Conservation (phyloP, 1,284 basidiomycete species). For the Meripilus lineatus region DNA sequence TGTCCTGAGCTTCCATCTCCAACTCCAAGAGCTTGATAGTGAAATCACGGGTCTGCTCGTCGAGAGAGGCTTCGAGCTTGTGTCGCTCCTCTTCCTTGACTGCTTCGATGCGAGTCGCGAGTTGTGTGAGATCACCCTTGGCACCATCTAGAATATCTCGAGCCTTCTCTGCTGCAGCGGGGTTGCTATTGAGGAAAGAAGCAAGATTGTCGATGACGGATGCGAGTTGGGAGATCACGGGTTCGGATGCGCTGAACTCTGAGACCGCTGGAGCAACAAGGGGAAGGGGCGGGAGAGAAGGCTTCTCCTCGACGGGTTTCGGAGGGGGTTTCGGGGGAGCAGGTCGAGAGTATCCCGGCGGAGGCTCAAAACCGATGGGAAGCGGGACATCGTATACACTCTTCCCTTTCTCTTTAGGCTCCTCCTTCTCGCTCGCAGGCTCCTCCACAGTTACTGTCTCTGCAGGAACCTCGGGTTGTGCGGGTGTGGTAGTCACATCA, state of each 20-base stretch:
- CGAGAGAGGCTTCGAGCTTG: constrained; percentile 75
- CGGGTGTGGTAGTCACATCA: constrained; percentile 29
- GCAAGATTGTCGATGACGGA: constrained; percentile 92
- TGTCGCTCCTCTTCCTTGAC: constrained; percentile 79
- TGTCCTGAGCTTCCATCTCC: constrained; percentile 81
- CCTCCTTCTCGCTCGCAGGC: constrained; percentile 16
- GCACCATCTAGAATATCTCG: constrained; percentile 72
- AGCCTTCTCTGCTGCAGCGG: constrained; percentile 62
- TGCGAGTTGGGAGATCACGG: constrained; percentile 89
- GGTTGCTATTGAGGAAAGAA: constrained; percentile 73
- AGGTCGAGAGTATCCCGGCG: constrained; percentile 76
- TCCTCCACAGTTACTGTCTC: constrained; percentile 17
- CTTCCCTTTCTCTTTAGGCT: constrained; percentile 32
- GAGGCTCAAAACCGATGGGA: constrained; percentile 87
- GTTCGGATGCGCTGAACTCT: constrained; percentile 71
- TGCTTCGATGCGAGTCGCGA: constrained; percentile 75
- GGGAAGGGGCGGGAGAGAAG: constrained; percentile 51
- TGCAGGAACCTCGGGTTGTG: constrained; percentile 27
- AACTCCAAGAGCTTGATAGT: constrained; percentile 78
- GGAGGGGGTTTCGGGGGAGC: constrained; percentile 38
- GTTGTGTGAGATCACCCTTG: constrained; percentile 77
- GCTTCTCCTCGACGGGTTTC: constrained; percentile 25
- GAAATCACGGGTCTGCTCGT: constrained; percentile 83
- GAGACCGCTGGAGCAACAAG: constrained; percentile 80
- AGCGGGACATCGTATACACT: constrained; percentile 70